A percentile compares a stretch with the other conserved stretches of the same genome.
Evolutionary conservation across 306 rosid species (phyloP).

Genomic region (Hippophae tibetana): DNA sequence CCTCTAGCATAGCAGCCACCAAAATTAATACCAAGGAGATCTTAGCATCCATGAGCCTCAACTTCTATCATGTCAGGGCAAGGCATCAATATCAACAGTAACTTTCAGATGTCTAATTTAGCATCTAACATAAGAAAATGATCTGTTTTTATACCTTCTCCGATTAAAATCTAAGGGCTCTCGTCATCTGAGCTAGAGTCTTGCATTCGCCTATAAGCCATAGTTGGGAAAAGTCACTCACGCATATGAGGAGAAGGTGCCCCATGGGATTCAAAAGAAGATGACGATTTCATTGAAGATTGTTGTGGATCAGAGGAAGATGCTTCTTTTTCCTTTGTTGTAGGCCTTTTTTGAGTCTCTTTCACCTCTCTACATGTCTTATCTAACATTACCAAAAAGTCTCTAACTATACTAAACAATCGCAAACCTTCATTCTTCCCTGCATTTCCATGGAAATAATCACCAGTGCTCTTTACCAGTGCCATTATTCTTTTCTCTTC

Average conservation of each 20-base stretch:
- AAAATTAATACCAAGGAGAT: no score
- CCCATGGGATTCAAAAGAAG: conserved; percentile 32
- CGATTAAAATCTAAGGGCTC: conserved; percentile 40
- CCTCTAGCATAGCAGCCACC: no score
- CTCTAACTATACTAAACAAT: conserved; percentile 62
- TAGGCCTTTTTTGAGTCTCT: conserved; percentile 28
- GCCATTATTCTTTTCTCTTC: conserved; percentile 80
- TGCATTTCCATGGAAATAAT: conserved; percentile 83
- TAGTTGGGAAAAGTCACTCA: conserved; percentile 48
- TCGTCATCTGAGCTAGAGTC: conserved; percentile 81
- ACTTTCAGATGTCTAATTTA: no score
- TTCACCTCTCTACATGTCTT: conserved; percentile 68
- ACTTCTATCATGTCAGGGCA: no score
- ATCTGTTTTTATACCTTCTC: conserved; percentile 16
- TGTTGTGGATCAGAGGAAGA: conserved; percentile 23
- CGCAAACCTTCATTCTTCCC: conserved; percentile 89
- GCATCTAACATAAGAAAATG: not conserved
- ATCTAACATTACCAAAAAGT: conserved; percentile 78
- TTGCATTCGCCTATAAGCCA: conserved; percentile 44
- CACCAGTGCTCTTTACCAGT: conserved; percentile 81
- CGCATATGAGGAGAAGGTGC: conserved; percentile 35
- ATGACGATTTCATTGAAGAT: conserved; percentile 11
- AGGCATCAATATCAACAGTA: no score
- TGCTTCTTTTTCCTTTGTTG: conserved; percentile 30
- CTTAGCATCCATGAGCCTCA: no score